Conservation (phyloP, 495 filamentous ascomycete species). For the Penicillium atrosanguineum region DNA sequence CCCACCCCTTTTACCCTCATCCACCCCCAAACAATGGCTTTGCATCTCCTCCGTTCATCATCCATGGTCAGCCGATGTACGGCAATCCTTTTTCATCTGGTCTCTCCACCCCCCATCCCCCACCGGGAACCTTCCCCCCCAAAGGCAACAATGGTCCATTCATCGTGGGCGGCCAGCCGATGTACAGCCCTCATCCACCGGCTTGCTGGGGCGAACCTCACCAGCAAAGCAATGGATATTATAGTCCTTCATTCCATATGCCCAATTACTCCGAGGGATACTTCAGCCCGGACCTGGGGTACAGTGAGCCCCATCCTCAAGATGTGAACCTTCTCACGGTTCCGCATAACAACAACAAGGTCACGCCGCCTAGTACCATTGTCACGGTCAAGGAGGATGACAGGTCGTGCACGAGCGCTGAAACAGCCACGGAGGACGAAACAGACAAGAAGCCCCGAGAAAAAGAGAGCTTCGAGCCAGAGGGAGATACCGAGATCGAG, state of each 20-base stretch:
- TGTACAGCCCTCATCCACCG: background rate
- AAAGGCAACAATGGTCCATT: background rate
- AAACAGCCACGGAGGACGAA: background rate
- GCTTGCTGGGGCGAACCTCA: background rate
- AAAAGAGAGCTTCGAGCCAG: background rate
- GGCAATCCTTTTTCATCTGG: background rate
- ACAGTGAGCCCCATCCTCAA: background rate
- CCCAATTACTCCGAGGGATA: background rate
- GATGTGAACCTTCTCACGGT: background rate
- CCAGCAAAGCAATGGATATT: background rate
- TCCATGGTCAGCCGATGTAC: constrained; percentile 1
- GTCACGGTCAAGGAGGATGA: background rate
- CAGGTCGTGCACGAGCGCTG: background rate
- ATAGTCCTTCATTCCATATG: background rate
- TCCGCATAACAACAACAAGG: background rate
- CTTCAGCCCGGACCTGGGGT: background rate
- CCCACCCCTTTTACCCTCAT: background rate
- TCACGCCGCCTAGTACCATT: background rate
- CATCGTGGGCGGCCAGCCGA: background rate
- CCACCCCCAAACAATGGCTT: background rate
- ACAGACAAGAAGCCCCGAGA: background rate
- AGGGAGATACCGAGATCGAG: background rate
- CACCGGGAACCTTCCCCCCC: background rate
- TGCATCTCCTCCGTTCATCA: background rate
- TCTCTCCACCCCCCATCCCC: background rate